phyloP scores from a whole-genome alignment of 768 basidiomycete genomes.

The Amanita brunnescens region DNA sequence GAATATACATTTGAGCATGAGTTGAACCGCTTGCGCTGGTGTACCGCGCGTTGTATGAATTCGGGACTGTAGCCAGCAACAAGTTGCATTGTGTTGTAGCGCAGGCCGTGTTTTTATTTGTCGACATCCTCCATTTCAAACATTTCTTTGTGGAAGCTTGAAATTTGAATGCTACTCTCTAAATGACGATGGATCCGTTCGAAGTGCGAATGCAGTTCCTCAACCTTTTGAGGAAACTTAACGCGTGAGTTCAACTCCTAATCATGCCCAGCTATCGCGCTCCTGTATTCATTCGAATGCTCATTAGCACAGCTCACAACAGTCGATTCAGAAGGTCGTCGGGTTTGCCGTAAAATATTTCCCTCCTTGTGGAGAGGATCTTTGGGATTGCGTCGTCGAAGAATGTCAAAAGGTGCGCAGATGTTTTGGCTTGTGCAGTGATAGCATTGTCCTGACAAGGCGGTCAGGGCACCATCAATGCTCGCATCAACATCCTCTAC shows the following conservation, averaged over 20 bases:
- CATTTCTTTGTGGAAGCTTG: too few species aligned
- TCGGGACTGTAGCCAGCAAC: too few species aligned
- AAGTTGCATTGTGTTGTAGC: too few species aligned
- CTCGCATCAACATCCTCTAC: slow-evolving; percentile 89
- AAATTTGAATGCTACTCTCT: too few species aligned
- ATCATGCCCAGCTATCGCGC: slow-evolving; percentile 14
- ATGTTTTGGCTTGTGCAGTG: not conserved
- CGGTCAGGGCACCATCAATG: slow-evolving; percentile 72
- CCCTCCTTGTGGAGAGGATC: slow-evolving; percentile 76
- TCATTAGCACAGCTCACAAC: slow-evolving; percentile 51
- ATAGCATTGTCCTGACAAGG: not conserved
- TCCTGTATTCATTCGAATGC: slow-evolving; percentile 13
- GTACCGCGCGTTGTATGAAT: too few species aligned
- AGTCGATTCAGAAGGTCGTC: slow-evolving; percentile 84
- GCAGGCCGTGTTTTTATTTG: too few species aligned
- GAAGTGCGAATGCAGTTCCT: slow-evolving; percentile 74
- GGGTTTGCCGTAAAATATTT: slow-evolving; percentile 81
- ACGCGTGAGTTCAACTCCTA: slow-evolving; percentile 42
- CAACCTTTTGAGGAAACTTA: slow-evolving; percentile 48
- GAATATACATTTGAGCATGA: too few species aligned
- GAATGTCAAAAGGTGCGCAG: slow-evolving; percentile 80
- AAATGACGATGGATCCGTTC: slow-evolving; percentile 47
- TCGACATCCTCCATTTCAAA: not conserved
- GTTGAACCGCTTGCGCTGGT: too few species aligned
- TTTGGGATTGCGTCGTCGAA: slow-evolving; percentile 91